phyloP scores from a whole-genome alignment of 208 protist species.

The Crithidia bombi region DNA sequence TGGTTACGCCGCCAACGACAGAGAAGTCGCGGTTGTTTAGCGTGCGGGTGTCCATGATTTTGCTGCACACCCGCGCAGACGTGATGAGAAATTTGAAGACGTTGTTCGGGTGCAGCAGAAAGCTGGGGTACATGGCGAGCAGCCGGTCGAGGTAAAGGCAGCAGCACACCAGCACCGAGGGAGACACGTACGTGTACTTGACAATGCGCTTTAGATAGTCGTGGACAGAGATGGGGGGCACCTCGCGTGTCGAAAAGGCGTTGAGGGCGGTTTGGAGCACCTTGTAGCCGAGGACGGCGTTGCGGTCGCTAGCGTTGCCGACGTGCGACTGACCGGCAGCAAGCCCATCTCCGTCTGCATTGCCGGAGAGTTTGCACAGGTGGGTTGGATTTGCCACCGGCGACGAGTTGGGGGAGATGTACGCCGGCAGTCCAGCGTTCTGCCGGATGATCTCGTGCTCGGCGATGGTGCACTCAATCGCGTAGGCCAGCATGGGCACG shows the following conservation, averaged over 20 bases:
- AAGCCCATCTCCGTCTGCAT: neutral
- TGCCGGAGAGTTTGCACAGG: neutral
- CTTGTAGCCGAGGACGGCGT: neutral
- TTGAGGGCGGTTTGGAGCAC: conserved; percentile 28
- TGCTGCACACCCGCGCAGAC: conserved; percentile 63
- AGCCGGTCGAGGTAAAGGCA: conserved; percentile 77
- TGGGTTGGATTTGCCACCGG: neutral
- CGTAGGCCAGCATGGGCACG: conserved; percentile 48
- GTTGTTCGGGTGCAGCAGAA: conserved; percentile 58
- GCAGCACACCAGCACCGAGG: conserved; percentile 60
- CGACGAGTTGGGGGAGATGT: conserved; percentile 13
- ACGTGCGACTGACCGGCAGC: neutral
- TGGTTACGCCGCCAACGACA: conserved; percentile 56
- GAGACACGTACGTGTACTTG: conserved; percentile 76
- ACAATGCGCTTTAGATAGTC: conserved; percentile 72
- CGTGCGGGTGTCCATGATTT: conserved; percentile 77
- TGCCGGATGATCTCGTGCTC: conserved; percentile 47
- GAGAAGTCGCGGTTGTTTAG: conserved; percentile 85
- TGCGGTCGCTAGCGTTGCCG: conserved; percentile 5
- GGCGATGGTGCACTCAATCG: conserved; percentile 48
- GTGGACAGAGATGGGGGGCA: conserved; percentile 43
- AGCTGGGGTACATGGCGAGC: conserved; percentile 29
- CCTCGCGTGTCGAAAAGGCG: conserved; percentile 47
- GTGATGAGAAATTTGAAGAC: conserved; percentile 69
- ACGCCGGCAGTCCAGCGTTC: conserved; percentile 10